A percentile compares a stretch with the other conserved stretches of the same genome.
These are phyloP conservation scores for Trichophyton mentagrophytes DNA, from an alignment of 2,329 filamentous ascomycete species.

Conservation along the genomic window DNA sequence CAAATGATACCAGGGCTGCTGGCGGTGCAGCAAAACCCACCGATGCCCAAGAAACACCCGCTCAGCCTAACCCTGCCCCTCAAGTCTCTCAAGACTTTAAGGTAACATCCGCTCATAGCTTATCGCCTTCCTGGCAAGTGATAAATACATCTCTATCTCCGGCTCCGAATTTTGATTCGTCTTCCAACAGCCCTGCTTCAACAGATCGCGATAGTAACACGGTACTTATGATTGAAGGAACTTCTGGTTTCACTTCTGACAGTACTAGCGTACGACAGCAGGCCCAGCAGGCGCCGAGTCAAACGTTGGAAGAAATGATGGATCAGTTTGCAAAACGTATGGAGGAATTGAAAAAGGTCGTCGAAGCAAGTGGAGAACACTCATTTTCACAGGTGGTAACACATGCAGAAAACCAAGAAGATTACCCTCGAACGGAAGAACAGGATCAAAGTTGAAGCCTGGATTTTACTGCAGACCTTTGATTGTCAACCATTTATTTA, in stretches of 20 bases:
- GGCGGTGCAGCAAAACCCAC: not conserved
- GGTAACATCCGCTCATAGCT: conserved; percentile 56
- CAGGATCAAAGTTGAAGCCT: not conserved
- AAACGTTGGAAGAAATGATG: conserved; percentile 35
- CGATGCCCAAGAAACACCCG: not conserved
- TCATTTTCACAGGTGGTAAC: not conserved
- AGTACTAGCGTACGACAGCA: not conserved
- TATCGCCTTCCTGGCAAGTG: conserved; percentile 63
- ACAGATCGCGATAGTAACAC: conserved; percentile 33
- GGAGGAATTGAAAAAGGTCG: conserved; percentile 31
- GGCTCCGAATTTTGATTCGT: conserved; percentile 49
- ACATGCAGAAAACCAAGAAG: not conserved
- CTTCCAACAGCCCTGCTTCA: conserved; percentile 30
- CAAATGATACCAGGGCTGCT: not conserved
- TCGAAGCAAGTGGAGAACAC: conserved; percentile 22
- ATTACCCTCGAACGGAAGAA: not conserved
- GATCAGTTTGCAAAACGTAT: conserved; percentile 35
- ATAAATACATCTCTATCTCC: conserved; percentile 40
- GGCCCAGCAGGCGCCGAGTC: conserved; percentile 15
- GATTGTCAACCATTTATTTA: not conserved
- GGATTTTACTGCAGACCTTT: not conserved
- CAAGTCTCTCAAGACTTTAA: conserved; percentile 22
- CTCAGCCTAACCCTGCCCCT: not conserved
- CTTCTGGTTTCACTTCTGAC: conserved; percentile 18
- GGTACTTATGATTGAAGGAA: conserved; percentile 36